These are phyloP conservation scores for Crithidia brevicula DNA, from an alignment of 208 protist species.

Conservation along the genomic window DNA sequence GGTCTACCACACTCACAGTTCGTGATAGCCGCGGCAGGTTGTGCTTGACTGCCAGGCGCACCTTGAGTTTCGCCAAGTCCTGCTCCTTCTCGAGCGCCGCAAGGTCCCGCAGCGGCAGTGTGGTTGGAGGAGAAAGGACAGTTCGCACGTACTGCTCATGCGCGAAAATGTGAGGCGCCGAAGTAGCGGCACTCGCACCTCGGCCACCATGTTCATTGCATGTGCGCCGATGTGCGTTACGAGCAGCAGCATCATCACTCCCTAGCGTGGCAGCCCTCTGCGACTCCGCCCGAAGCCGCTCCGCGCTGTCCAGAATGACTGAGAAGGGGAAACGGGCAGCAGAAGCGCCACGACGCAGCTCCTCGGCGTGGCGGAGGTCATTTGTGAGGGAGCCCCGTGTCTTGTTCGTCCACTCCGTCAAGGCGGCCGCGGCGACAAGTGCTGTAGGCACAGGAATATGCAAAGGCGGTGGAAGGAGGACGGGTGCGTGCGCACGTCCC, in stretches of 20 bases:
- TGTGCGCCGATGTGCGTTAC: not conserved
- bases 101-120: not conserved
- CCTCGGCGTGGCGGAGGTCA: conserved; percentile 2
- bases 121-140: not conserved
- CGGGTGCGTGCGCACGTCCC: too few species aligned
- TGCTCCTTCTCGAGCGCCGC: conserved; percentile 5
- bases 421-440: not conserved
- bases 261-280: not conserved
- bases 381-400: not conserved
- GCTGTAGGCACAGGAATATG: conserved; percentile 9
- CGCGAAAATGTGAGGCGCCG: not conserved
- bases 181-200: not conserved
- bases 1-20: conserved; percentile 30
- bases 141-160: conserved; percentile 17
- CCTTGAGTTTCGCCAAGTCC: conserved; percentile 17
- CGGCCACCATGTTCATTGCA: not conserved
- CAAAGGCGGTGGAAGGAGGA: conserved; percentile 8
- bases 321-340: not conserved
- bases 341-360: conserved; percentile 7
- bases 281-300: not conserved
- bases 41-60: conserved; percentile 30
- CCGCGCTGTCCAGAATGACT: not conserved
- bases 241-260: not conserved
- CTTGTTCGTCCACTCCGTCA: conserved; percentile 14
- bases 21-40: conserved; percentile 31